These are phyloP conservation scores for Chlorella ohadii DNA, from an alignment of 139 green algal genomes.

Conservation along the genomic window DNA sequence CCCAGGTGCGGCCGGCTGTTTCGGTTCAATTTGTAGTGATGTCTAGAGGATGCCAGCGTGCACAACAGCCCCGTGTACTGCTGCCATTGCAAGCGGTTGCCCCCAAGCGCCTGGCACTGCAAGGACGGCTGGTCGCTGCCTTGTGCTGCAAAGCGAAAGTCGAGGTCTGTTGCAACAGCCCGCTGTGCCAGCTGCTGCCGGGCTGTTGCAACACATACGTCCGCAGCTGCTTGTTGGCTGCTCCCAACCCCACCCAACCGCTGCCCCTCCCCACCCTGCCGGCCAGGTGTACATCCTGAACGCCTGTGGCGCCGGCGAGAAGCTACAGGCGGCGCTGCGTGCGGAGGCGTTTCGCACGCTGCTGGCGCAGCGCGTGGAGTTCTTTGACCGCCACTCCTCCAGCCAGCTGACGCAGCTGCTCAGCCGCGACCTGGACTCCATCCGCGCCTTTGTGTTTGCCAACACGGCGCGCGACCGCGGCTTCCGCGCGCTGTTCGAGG, in stretches of 20 bases:
- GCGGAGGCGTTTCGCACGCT: conserved; percentile 86
- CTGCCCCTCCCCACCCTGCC: not conserved
- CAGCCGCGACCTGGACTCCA: conserved; percentile 80
- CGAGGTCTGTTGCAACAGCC: too few relatives aligned
- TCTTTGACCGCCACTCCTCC: conserved; percentile 66
- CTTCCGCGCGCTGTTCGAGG: conserved; percentile 77
- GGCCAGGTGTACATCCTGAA: conserved; percentile 84
- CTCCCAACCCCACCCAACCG: too few relatives aligned
- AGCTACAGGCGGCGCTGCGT: conserved; percentile 58
- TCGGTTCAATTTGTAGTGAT: too few relatives aligned
- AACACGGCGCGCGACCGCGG: conserved; percentile 85
- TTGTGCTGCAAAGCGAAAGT: too few relatives aligned
- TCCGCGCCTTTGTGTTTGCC: conserved; percentile 85
- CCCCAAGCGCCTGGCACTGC: too few relatives aligned
- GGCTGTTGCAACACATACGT: too few relatives aligned
- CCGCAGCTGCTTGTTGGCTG: too few relatives aligned
- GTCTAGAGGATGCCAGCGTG: too few relatives aligned
- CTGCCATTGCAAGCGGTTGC: too few relatives aligned
- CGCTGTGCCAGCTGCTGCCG: too few relatives aligned
- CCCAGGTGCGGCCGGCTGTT: not conserved
- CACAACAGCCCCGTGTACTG: too few relatives aligned
- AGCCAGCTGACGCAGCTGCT: conserved; percentile 81
- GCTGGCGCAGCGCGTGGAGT: conserved; percentile 80
- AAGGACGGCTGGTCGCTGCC: too few relatives aligned
- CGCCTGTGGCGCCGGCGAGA: conserved; percentile 76